Evolutionary conservation across 164 flowering plant species (phyloP).

Genomic region (Nymphaea thermarum): DNA sequence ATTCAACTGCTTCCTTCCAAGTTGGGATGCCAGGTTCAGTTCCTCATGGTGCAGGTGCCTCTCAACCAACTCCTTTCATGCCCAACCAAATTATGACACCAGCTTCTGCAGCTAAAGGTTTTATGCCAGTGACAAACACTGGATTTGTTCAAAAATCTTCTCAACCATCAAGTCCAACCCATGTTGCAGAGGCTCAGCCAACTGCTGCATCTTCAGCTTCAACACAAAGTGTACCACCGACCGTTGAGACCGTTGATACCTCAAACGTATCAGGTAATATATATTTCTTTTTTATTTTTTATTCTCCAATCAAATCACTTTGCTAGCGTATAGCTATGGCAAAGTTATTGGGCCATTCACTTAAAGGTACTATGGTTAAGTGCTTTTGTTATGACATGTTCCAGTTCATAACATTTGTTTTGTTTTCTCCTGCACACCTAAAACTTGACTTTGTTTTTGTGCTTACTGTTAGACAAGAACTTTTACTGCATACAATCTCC

Average conservation of each 20-base stretch:
- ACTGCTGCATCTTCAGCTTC: conserved; percentile 23
- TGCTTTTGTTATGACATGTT: too few species aligned
- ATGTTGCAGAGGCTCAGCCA: conserved; percentile 29
- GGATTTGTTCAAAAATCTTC: conserved; percentile 45
- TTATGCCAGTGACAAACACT: conserved; percentile 41
- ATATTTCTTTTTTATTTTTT: background rate
- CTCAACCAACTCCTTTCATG: conserved; percentile 30
- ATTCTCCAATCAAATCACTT: background rate
- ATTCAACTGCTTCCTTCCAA: conserved; percentile 32
- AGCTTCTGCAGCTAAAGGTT: conserved; percentile 32
- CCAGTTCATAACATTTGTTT: too few species aligned
- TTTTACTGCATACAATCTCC: background rate
- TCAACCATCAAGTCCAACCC: conserved; percentile 67
- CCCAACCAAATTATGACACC: conserved; percentile 49
- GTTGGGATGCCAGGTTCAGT: conserved; percentile 29
- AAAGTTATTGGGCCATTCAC: background rate
- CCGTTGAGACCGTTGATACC: conserved; percentile 88
- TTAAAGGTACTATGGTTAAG: too few species aligned
- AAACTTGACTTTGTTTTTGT: background rate
- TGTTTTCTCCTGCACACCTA: background rate
- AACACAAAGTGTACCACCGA: conserved; percentile 68
- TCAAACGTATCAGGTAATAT: conserved; percentile 80
- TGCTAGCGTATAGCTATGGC: background rate
- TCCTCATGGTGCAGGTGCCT: conserved; percentile 27
- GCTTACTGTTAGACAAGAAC: background rate